Percentiles rank a stretch among this genome's conserved stretches.
These are phyloP conservation scores for Zizania latifolia DNA, from an alignment of 176 grass and related monocot species.

Conservation along the genomic window DNA sequence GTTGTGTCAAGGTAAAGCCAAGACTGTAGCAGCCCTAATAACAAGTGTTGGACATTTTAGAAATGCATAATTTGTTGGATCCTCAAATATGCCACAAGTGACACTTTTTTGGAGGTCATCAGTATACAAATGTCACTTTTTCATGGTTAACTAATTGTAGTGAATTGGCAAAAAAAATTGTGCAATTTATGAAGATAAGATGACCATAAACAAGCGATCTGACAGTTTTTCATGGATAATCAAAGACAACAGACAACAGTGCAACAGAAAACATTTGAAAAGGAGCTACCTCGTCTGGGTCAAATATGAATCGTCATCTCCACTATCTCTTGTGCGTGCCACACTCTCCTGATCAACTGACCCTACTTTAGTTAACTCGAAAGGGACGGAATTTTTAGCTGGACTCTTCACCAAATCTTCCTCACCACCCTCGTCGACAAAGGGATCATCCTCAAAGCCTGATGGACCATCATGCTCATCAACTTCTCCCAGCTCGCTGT, in stretches of 20 bases:
- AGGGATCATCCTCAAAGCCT: constrained; percentile 47
- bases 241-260: background rate
- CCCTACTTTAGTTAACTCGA: constrained; percentile 24
- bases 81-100: background rate
- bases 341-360: constrained; percentile 22
- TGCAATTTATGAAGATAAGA: background rate
- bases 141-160: background rate
- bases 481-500: constrained; percentile 24
- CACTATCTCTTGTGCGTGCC: background rate
- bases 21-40: background rate
- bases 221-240: background rate
- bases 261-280: background rate
- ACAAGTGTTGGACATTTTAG: background rate
- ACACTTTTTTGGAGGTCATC: background rate
- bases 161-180: background rate
- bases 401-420: constrained; percentile 21
- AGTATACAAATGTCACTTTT: too few species aligned
- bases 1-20: background rate
- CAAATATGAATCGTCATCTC: constrained; percentile 68
- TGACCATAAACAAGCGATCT: background rate
- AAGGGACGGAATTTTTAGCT: constrained; percentile 15
- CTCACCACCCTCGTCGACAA: constrained; percentile 21
- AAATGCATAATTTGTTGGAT: background rate
- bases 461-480: constrained; percentile 52
- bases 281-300: constrained; percentile 72